These are phyloP conservation scores for Leishmania gerbilli DNA, from an alignment of 208 protist species.

Conservation along the genomic window DNA sequence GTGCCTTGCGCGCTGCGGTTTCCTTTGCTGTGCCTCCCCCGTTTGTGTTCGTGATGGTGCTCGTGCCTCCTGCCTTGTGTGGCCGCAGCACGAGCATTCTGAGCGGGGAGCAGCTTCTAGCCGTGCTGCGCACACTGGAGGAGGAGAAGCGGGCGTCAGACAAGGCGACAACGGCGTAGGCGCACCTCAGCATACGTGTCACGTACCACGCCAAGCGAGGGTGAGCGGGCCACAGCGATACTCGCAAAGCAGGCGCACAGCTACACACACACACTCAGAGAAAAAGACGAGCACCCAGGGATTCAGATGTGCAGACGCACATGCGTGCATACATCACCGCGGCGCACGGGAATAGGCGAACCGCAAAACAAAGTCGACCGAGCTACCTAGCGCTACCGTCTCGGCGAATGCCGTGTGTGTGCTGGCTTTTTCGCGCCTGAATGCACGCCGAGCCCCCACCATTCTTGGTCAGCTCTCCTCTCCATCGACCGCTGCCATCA, in stretches of 20 bases:
- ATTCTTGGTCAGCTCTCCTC: background rate
- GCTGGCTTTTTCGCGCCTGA: background rate
- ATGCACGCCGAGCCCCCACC: background rate
- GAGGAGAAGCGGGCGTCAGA: constrained; percentile 12
- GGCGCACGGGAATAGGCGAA: background rate
- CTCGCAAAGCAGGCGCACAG: background rate
- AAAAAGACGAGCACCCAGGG: background rate
- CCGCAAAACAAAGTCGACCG: background rate
- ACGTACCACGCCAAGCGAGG: background rate
- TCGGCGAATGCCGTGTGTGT: background rate
- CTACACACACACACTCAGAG: background rate
- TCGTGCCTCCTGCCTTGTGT: constrained; percentile 37
- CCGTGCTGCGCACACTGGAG: constrained; percentile 37
- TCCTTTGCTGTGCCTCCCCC: constrained; percentile 32
- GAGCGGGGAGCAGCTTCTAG: constrained; percentile 23
- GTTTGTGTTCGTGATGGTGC: constrained; percentile 55
- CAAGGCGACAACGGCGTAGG: background rate
- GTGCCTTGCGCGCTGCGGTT: constrained; percentile 12
- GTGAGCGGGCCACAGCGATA: background rate
- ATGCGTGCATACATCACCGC: background rate
- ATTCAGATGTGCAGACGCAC: background rate
- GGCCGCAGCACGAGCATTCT: constrained; percentile 41
- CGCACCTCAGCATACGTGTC: background rate
- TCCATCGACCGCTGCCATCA: background rate
- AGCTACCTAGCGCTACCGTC: background rate